These are phyloP conservation scores for Entomophthora muscae DNA, from an alignment of 371 early-diverging fungal genomes.

Conservation along the genomic window DNA sequence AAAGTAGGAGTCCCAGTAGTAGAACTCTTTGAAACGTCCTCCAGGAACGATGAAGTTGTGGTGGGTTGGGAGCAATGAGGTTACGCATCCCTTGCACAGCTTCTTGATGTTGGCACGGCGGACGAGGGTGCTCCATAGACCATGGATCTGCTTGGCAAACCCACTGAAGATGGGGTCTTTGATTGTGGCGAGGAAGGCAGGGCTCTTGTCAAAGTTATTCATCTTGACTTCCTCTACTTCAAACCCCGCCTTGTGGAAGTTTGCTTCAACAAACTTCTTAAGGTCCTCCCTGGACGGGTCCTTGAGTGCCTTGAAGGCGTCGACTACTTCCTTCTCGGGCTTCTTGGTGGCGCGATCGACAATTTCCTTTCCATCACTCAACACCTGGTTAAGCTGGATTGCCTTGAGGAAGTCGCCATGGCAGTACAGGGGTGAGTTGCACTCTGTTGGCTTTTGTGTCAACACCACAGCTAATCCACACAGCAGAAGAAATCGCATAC, in stretches of 20 bases:
- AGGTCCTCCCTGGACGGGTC: constrained; percentile 26
- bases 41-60: constrained; percentile 76
- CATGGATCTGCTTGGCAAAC: constrained; percentile 28
- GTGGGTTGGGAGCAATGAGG: constrained; percentile 29
- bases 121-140: constrained; percentile 38
- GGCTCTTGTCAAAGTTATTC: constrained; percentile 15
- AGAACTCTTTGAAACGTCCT: constrained; percentile 75
- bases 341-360: constrained; percentile 38
- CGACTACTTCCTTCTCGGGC: constrained; percentile 28
- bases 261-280: constrained; percentile 27
- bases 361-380: constrained; percentile 14
- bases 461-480: too few species aligned
- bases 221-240: constrained; percentile 20
- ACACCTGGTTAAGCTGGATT: constrained; percentile 37
- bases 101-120: constrained; percentile 22
- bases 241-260: constrained; percentile 33
- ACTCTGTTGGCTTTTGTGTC: too few species aligned
- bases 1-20: constrained; percentile 87
- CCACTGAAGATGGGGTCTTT: constrained; percentile 24
- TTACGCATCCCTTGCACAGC: constrained; percentile 31
- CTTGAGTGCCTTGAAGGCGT: constrained; percentile 26
- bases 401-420: constrained; percentile 32
- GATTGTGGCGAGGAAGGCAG: constrained; percentile 28
- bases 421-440: constrained; percentile 55
- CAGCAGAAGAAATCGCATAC: too few species aligned